Percentiles rank a stretch among this genome's conserved stretches.
Conservation (phyloP, 1,139 yeast genomes). For the Saccharomyces uvarum region DNA sequence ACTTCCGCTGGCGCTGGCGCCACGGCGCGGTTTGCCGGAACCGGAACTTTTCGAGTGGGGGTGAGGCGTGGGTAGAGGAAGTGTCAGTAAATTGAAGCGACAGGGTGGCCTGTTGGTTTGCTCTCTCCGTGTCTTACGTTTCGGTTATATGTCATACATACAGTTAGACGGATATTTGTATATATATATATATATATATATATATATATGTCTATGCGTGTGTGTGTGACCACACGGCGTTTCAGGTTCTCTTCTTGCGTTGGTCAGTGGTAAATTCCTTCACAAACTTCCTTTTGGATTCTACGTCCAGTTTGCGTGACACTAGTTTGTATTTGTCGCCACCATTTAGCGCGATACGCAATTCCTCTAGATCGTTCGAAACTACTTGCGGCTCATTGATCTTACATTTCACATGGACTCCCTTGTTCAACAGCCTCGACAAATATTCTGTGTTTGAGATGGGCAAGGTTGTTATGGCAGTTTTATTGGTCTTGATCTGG, state of each 20-base stretch:
- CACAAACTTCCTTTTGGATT: conserved; percentile 33
- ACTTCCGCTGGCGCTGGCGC: background rate
- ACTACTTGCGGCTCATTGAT: conserved; percentile 24
- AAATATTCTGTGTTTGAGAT: conserved; percentile 13
- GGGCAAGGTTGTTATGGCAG: conserved; percentile 30
- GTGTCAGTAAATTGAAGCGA: background rate
- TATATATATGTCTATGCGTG: background rate
- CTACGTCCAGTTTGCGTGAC: conserved; percentile 30
- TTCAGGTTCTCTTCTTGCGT: background rate
- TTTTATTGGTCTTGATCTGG: conserved; percentile 39
- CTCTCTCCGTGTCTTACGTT: background rate
- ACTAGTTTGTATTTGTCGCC: conserved; percentile 37
- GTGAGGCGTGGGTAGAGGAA: background rate
- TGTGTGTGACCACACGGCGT: background rate
- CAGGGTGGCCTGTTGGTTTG: background rate
- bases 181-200: background rate
- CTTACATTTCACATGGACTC: conserved; percentile 24
- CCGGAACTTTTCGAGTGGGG: background rate
- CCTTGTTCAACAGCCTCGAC: conserved; percentile 15
- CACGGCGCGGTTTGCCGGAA: background rate
- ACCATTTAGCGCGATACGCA: conserved; percentile 34
- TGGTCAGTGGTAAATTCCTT: conserved; percentile 16
- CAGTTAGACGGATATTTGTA: background rate
- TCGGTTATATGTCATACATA: background rate
- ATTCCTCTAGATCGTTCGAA: conserved; percentile 18